Evolutionary conservation across 257 asterid genomes (phyloP).

Genomic region (Mentha longifolia): DNA sequence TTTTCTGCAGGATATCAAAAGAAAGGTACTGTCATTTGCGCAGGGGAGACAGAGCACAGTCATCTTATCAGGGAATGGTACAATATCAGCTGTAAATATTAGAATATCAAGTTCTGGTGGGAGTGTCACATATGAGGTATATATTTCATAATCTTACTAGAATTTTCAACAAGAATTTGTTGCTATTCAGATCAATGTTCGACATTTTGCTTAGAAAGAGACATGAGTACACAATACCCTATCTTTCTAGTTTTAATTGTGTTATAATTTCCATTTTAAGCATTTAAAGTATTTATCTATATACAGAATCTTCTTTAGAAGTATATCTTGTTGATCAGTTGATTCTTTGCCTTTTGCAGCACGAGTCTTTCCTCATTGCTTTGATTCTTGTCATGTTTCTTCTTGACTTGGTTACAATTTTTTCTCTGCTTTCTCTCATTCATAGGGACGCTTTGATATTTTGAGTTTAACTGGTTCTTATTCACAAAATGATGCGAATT

Average conservation of each 20-base stretch:
- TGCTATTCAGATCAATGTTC: not conserved
- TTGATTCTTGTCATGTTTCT: not conserved
- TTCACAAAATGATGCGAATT: conserved; percentile 36
- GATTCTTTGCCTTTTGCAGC: conserved; percentile 9
- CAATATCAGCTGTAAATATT: conserved; percentile 60
- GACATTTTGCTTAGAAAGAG: not conserved
- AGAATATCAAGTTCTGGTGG: conserved; percentile 57
- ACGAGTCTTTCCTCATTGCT: conserved; percentile 5
- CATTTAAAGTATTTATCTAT: not conserved
- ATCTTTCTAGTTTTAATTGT: not conserved
- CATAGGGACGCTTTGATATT: conserved; percentile 63
- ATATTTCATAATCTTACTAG: conserved; percentile 24
- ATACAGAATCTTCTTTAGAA: not conserved
- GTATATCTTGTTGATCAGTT: conserved; percentile 10
- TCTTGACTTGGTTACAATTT: not conserved
- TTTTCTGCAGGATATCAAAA: conserved; percentile 60
- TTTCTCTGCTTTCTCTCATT: conserved; percentile 4
- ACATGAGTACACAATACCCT: not conserved
- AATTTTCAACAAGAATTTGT: not conserved
- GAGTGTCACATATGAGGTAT: conserved; percentile 67
- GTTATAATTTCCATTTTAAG: not conserved
- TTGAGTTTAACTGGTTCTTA: conserved; percentile 60
- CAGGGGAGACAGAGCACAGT: conserved; percentile 56
- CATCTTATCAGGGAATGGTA: conserved; percentile 60
- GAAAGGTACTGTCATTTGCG: conserved; percentile 57